A percentile compares a stretch with the other conserved stretches of the same genome.
Conservation (phyloP, 2,329 filamentous ascomycete species). For the Cladosporium sp. region DNA sequence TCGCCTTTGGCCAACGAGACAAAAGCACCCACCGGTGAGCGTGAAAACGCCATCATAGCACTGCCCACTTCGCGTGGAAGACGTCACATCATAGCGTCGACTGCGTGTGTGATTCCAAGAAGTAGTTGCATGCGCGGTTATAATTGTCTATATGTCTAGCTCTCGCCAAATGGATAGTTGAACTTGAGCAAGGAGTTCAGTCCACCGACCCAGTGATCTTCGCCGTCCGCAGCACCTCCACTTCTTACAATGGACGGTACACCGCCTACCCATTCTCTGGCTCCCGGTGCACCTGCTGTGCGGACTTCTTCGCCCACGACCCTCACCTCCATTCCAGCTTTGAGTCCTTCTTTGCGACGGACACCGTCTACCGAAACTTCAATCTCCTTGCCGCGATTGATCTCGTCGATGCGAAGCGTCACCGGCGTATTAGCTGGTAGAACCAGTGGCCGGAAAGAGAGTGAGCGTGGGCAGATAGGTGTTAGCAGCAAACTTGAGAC, state of each 20-base stretch:
- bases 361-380: conserved; percentile 50
- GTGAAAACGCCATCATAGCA: background rate
- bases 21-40: background rate
- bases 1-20: conserved; percentile 4
- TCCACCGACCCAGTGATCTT: conserved; percentile 95
- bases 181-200: conserved; percentile 93
- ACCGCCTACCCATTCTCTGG: conserved; percentile 62
- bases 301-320: conserved; percentile 82
- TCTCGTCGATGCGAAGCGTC: conserved; percentile 71
- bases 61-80: background rate
- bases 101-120: conserved; percentile 6
- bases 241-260: conserved; percentile 84
- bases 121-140: conserved; percentile 1
- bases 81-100: background rate
- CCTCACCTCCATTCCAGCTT: conserved; percentile 64
- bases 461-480: conserved; percentile 85
- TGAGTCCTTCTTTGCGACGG: conserved; percentile 39
- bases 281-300: conserved; percentile 29
- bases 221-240: conserved; percentile 48
- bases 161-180: conserved; percentile 89
- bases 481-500: conserved; percentile 86
- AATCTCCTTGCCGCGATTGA: conserved; percentile 46
- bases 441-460: conserved; percentile 88
- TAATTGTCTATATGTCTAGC: conserved; percentile 10
- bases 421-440: conserved; percentile 83